Percentiles rank a stretch among this genome's conserved stretches.
phyloP scores from a whole-genome alignment of 768 basidiomycete species.

The Gloeophyllum trabeum region DNA sequence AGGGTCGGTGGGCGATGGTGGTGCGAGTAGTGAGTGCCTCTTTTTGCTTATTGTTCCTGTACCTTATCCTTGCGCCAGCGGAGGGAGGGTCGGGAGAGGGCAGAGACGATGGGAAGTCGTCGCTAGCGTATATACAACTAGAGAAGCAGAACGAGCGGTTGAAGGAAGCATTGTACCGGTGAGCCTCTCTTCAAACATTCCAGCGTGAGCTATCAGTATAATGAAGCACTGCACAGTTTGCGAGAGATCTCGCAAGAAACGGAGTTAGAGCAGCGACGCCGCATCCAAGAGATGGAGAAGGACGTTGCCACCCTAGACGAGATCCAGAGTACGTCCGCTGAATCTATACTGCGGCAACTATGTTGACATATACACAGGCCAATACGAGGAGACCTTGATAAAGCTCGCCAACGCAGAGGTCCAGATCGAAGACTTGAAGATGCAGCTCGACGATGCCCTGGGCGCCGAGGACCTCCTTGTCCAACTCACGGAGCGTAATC shows the following conservation, averaged over 20 bases:
- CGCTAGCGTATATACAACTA: conserved; percentile 70
- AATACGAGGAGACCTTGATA: conserved; percentile 69
- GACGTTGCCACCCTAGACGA: conserved; percentile 73
- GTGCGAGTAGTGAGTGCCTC: conserved; percentile 7
- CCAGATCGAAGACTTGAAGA: conserved; percentile 88
- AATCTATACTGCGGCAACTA: conserved; percentile 1
- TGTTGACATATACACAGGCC: conserved; percentile 29
- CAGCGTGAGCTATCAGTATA: neutral
- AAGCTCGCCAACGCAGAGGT: conserved; percentile 83
- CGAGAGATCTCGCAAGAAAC: conserved; percentile 84
- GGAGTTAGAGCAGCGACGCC: conserved; percentile 71
- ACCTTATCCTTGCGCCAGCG: neutral
- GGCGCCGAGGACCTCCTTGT: conserved; percentile 96
- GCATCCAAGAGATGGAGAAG: conserved; percentile 84
- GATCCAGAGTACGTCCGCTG: conserved; percentile 48
- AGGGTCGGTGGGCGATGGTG: conserved; percentile 7
- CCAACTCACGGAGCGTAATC: conserved; percentile 87
- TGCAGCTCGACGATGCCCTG: conserved; percentile 89
- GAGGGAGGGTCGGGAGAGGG: conserved; percentile 17
- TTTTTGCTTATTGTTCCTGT: neutral
- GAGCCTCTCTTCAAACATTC: conserved; percentile 9
- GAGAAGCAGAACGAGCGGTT: conserved; percentile 95
- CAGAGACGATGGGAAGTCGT: conserved; percentile 32
- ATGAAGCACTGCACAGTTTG: conserved; percentile 33
- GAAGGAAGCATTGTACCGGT: conserved; percentile 90